These are phyloP conservation scores for Calonectria pseudoturangicola DNA, from an alignment of 2,329 filamentous ascomycete genomes.

Conservation along the genomic window DNA sequence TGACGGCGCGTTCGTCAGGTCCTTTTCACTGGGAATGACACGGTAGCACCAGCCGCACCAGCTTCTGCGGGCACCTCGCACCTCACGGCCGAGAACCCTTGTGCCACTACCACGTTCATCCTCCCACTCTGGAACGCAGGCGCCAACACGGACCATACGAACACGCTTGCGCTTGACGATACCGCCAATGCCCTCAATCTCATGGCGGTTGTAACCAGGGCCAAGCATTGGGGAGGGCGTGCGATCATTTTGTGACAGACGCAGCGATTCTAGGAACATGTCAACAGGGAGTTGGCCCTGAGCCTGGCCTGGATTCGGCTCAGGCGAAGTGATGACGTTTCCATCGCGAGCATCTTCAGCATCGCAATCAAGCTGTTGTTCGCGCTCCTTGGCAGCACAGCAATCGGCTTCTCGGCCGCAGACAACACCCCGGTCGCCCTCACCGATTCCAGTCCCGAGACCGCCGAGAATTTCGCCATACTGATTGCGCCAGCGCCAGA, in stretches of 20 bases:
- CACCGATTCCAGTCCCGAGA: conserved; percentile 89
- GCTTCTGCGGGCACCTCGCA: conserved; percentile 80
- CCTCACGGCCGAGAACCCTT: conserved; percentile 81
- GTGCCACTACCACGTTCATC: conserved; percentile 80
- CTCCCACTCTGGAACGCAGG: conserved; percentile 89
- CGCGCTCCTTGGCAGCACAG: conserved; percentile 84
- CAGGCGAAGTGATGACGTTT: conserved; percentile 47
- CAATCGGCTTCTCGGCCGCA: conserved; percentile 88
- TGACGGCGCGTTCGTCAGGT: conserved; percentile 56
- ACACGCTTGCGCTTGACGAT: conserved; percentile 92
- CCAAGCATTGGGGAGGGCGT: conserved; percentile 73
- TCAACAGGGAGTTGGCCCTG: conserved; percentile 48
- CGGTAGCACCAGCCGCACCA: conserved; percentile 96
- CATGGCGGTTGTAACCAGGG: conserved; percentile 88
- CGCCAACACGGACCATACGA: conserved; percentile 86
- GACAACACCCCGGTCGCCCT: conserved; percentile 90
- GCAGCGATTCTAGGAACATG: conserved; percentile 56
- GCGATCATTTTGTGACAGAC: conserved; percentile 56
- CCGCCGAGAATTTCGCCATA: conserved; percentile 89
- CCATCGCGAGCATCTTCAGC: conserved; percentile 80
- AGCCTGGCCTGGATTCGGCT: conserved; percentile 42
- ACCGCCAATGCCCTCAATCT: conserved; percentile 93
- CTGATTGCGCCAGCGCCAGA: conserved; percentile 92
- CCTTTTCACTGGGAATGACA: conserved; percentile 77
- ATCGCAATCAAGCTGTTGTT: conserved; percentile 90